Base-by-base conservation (phyloP, 345 rosid genomes). In the Trapa bicornis region DNA sequence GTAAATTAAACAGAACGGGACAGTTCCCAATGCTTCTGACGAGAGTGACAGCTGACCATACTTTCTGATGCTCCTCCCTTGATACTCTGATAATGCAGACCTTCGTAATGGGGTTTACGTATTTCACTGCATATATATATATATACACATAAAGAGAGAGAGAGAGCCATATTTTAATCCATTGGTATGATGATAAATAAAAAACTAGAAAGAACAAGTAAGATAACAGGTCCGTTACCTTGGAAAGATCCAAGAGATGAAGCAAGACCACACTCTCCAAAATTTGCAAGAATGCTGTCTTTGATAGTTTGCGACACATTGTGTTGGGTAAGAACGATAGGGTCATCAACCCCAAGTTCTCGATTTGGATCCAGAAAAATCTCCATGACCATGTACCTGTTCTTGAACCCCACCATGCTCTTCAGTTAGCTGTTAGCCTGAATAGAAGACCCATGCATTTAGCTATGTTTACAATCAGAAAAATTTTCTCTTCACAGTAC, bases 1-100 rank as follows among this genome's bases (percentile, higher is more conserved):
- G 81, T 70, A 90, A 74, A 69, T 93, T 90, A 37, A 90, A 80
- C 9, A 90, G 32, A 33, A 87, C 89, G 0, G 84, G 83, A 61
- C 85, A 90, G 72, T 85, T 83, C 5, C 83, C 91, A 4, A 88
- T 79, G 67, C 78, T 79, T 67, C 79, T 86, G 42, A 88, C 82
- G 86, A 86, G 71, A 75, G 89, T 90, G 42, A 87, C 81, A 7
- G 96, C 90, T 35, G 86, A 79, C 95, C 96, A 87, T 38, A 90
- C 85, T 71, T 80, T 84, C 76, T 81, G 86, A 67, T 86, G 78
- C 22, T 85, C 89, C 14, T 88, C 97, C 71, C 94, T 77, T 6
- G 94, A 86, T 32, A 85, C 74, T 81, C 97, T 81, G 61, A 93
- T 75, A 3, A 93, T 77, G 56, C 86, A 83, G 2, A 84, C 60